Base-by-base conservation (phyloP, 129 eudicot genomes). In the Tagetes erecta region DNA sequence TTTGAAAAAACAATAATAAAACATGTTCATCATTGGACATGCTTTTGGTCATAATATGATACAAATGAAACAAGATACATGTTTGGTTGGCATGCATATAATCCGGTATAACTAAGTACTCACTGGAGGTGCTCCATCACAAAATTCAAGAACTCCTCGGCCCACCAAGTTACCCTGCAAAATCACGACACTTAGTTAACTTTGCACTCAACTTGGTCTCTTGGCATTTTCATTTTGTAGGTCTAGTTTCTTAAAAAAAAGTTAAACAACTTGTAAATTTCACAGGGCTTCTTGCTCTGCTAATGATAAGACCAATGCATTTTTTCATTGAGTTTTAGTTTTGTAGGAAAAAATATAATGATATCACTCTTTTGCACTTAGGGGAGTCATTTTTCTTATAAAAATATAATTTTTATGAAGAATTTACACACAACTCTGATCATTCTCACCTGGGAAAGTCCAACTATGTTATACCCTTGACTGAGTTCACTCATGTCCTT, bases 111-210 rank as follows among this genome's bases (percentile, higher is more conserved):
- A 5, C 7, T 6, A 9, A 53, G 56, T 53, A 72, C 91, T 87
- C 80, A 90, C 98, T 1, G 92, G 97, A 75, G 98, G 98, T 9
- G 89, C 97, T 71, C 89, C 98, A 35, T 90, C 95, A 80, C 98
- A 93, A 52, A 84, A 83, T 80, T 93, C 97, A 12, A 90, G 62
- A 70, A 93, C 85, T 20, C 92, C 98, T 84, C 98, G 74, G 41
- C 91, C 98, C 40, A 93, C 86, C 88, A 90, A 8, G 76, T 88
- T 93, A 31, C 98, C 98, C 98, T 93, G 81, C 30, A 66, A 65
- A 74, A 66, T 68, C 76, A 78, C 30, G 53, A 41, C 52, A 70
- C 47, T 52, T n/a, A 3, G 30, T 65, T 66, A 52, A 11, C 13
- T 64, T 47, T 49, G 3, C n/a, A 63, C 38, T 35, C 42, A 35